Evolutionary conservation across 768 basidiomycete genomes (phyloP), one percentile per base, ranked within the genome.

Genomic region (Mycena capillaripes): DNA sequence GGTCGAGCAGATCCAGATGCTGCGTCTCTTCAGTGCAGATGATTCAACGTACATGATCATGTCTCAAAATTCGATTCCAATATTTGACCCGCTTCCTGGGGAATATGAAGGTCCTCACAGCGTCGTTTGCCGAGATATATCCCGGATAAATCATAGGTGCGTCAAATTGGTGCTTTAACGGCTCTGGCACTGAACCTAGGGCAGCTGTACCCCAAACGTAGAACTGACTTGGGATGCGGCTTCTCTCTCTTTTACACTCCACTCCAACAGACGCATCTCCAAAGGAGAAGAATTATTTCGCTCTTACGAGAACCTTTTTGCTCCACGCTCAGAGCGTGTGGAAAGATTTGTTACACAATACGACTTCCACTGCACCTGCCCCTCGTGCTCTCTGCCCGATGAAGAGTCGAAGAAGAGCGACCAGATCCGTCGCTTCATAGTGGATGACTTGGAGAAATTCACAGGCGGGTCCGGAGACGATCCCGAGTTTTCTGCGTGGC

Each of bases 111-210:
- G 55, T 1, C 16, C 16, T 5, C 55, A 67, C 42, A 32, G 14
- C 12, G 42, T 38, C 27, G 9, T 67, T 19, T 67, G 53, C 30
- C 42, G 42, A 8, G 66, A 67, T 16, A 29, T 59, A 21, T 67
- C 66, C 25, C 55, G 66, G 14, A 58, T 67, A 23, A 67, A 67
- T 52, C 66, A 67, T 19, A 50, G 42, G 66, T 66, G 40, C 21
- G 55, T 36, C 36, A 12, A 36, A 36, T n/a, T n/a, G n/a, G 12
- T 36, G 7, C 36, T 7, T 36, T 7, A 36, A 36, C 36, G 7
- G 36, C 36, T 6, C 36, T n/a, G n/a, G n/a, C n/a, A n/a, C 36
- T 36, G 36, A 36, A 7, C 12, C 36, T 36, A 36, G 12, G 36
- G 36, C 36, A 36, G 36, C 12, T 36, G 36, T 12, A 36, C 7